These are phyloP conservation scores for Phytophthora niederhauseri DNA, from an alignment of 352 stramenopile species.

Conservation along the genomic window DNA sequence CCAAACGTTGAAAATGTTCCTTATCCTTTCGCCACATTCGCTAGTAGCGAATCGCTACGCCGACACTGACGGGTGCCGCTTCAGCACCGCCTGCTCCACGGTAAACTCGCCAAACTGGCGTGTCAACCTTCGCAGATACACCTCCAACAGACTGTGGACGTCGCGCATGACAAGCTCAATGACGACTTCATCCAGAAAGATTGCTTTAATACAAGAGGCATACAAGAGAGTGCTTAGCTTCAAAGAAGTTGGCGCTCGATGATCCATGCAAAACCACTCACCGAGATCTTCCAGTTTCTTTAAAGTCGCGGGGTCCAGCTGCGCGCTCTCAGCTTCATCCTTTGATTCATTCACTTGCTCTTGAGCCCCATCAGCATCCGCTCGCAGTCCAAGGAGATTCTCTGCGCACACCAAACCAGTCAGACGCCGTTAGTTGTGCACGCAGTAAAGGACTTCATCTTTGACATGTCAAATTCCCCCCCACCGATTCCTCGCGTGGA, in stretches of 20 bases:
- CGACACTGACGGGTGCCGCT: slow-evolving; percentile 39
- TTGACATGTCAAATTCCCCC: neutral
- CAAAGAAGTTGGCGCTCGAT: neutral
- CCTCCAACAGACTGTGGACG: slow-evolving; percentile 66
- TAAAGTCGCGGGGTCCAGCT: slow-evolving; percentile 39
- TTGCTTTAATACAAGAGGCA: slow-evolving; percentile 32
- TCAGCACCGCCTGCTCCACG: slow-evolving; percentile 49
- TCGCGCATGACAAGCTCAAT: slow-evolving; percentile 81
- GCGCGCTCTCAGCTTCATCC: slow-evolving; percentile 13
- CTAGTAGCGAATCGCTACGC: too few species aligned
- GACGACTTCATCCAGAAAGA: slow-evolving; percentile 85
- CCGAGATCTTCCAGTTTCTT: slow-evolving; percentile 62
- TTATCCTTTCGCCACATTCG: too few species aligned
- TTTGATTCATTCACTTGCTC: slow-evolving; percentile 59
- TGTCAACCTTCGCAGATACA: slow-evolving; percentile 64
- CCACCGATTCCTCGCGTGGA: slow-evolving; percentile 72
- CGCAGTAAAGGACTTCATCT: too few species aligned
- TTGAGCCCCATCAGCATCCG: slow-evolving; percentile 58
- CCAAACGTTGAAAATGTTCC: slow-evolving; percentile 38
- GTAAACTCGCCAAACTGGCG: slow-evolving; percentile 69
- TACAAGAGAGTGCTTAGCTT: neutral
- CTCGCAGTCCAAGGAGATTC: slow-evolving; percentile 57
- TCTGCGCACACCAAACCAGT: slow-evolving; percentile 33
- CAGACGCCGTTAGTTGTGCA: neutral
- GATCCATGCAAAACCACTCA: slow-evolving; percentile 24